Evolutionary conservation across 257 asterid species (phyloP).

Genomic region (Gardenia jasminoides): DNA sequence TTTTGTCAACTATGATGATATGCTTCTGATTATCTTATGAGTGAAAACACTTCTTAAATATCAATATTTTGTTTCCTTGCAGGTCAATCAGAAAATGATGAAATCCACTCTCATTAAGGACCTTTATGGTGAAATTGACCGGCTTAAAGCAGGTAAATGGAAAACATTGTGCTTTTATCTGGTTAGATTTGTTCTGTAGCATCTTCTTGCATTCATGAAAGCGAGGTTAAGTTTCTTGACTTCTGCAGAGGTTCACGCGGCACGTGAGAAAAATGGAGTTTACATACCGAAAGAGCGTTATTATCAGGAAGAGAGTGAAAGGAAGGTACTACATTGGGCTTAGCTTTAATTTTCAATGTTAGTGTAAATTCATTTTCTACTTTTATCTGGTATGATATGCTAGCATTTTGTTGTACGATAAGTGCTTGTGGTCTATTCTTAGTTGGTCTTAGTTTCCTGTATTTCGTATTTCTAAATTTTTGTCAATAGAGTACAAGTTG

Average conservation of each 20-base stretch:
- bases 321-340: conserved; percentile 43
- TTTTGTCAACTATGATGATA: background rate
- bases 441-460: background rate
- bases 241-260: conserved; percentile 73
- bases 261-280: conserved; percentile 84
- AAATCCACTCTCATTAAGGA: conserved; percentile 71
- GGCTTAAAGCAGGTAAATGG: conserved; percentile 62
- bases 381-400: background rate
- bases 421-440: background rate
- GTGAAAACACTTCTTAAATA: background rate
- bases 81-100: conserved; percentile 96
- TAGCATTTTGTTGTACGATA: background rate
- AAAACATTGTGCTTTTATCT: background rate
- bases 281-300: conserved; percentile 85
- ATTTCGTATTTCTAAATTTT: background rate
- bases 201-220: background rate
- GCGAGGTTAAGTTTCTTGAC: background rate
- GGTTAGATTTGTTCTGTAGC: background rate
- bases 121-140: conserved; percentile 76
- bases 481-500: background rate
- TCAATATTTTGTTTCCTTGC: conserved; percentile 4
- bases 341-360: background rate
- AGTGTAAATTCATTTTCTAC: background rate
- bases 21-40: background rate
- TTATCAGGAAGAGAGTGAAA: conserved; percentile 76